Base-by-base conservation (phyloP, 1,284 basidiomycete genomes). In the Veloporphyrellus conicus region DNA sequence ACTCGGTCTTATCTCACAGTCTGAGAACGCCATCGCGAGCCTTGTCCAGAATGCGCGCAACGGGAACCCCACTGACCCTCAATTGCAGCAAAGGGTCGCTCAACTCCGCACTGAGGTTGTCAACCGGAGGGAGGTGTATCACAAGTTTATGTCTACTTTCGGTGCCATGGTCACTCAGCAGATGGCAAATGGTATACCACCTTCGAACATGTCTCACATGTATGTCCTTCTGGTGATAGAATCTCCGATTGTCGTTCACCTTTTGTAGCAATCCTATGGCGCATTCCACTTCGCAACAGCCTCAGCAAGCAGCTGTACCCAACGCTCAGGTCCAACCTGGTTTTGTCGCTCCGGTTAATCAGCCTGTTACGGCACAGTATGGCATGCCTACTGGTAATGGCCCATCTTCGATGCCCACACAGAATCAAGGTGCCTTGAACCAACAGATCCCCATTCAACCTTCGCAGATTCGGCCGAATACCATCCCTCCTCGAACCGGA, bases 101-200 rank as follows among this genome's bases (percentile, higher is more conserved):
- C 53, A 47, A 9, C 31, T 68, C 10, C 62, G 63, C 14, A 19
- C 41, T 1, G 71, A 77, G 15, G 55, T 69, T 16, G 54, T 55
- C 41, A 48, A 10, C 18, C 67, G 67, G 52, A 72, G 68, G 62
- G 73, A 76, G 0, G 41, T 68, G 34, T 60, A 72, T 20, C 32
- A 42, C 41, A 72, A 68, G 48, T 59, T 74, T 42, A 47, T 65
- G 1, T 32, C 49, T 22, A 53, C 45, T 41, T 61, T 42, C 47
- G 54, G 54, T 11, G 53, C 55, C 12, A 41, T 55, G 25, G 20
- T 51, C 33, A 41, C 53, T 19, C 66, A 68, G 45, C 66, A 66
- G 27, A 43, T 67, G 52, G 43, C 38, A 31, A 66, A 56, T 23
- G 46, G 48, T n/a, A 54, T 63, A 10, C 25, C 50, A 27, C 42